phyloP scores from a whole-genome alignment of 179 eudicot genomes.

The Patellifolia procumbens region DNA sequence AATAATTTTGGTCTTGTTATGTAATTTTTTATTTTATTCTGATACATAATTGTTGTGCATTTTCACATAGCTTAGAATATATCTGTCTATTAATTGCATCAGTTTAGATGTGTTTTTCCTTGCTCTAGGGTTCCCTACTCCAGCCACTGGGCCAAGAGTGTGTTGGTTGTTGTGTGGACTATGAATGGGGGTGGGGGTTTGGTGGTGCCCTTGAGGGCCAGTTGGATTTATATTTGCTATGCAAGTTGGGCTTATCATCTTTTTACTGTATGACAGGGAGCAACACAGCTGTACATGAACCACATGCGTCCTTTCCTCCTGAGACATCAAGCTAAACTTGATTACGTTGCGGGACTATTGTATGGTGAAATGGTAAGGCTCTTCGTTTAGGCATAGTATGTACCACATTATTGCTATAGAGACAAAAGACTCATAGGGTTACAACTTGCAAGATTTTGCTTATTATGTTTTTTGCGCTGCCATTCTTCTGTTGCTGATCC shows the following conservation, averaged over 20 bases:
- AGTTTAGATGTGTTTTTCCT: not conserved
- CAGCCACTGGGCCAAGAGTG: not conserved
- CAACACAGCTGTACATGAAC: constrained; percentile 63
- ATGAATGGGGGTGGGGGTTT: not conserved
- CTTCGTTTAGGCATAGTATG: not conserved
- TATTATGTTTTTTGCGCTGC: not conserved
- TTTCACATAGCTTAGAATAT: not conserved
- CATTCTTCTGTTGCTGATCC: not conserved
- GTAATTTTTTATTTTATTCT: not conserved
- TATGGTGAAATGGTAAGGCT: constrained; percentile 68
- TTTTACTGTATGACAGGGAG: constrained; percentile 68
- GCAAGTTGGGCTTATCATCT: constrained; percentile 21
- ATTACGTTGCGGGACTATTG: constrained; percentile 53
- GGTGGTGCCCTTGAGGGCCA: not conserved
- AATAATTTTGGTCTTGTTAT: not conserved
- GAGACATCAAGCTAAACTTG: constrained; percentile 81
- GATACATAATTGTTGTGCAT: not conserved
- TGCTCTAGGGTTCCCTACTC: constrained; percentile 7
- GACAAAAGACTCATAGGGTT: not conserved
- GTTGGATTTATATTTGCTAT: constrained; percentile 9
- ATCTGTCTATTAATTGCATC: not conserved
- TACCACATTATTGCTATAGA: not conserved
- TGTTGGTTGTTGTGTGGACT: constrained; percentile 1
- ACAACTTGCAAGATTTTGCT: not conserved
- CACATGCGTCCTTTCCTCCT: constrained; percentile 76